phyloP scores from a whole-genome alignment of 768 basidiomycete species.

The Mycena latifolia region DNA sequence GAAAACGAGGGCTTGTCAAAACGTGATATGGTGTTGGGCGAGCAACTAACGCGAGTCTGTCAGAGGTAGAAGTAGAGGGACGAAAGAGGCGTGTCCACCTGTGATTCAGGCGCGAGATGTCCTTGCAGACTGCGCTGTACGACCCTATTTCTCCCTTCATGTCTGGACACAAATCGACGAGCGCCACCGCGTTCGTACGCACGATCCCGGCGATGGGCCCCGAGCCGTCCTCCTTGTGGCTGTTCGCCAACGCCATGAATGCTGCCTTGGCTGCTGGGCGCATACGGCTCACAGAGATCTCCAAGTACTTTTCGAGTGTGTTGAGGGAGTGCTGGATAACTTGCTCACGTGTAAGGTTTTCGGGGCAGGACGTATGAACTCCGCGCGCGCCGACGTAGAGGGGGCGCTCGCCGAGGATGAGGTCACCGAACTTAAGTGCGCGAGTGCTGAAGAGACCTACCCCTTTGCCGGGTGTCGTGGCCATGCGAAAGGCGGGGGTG shows the following conservation, averaged over 20 bases:
- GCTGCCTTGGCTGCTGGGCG: slow-evolving; percentile 39
- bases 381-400: slow-evolving; percentile 45
- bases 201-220: slow-evolving; percentile 48
- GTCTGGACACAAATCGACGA: slow-evolving; percentile 35
- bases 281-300: slow-evolving; percentile 43
- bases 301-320: slow-evolving; percentile 38
- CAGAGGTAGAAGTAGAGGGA: not conserved
- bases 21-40: slow-evolving; percentile 36
- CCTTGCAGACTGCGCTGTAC: slow-evolving; percentile 44
- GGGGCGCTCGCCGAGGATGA: slow-evolving; percentile 54
- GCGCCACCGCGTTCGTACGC: slow-evolving; percentile 48
- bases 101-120: slow-evolving; percentile 52
- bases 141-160: slow-evolving; percentile 23
- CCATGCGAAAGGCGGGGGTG: slow-evolving; percentile 25
- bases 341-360: not conserved
- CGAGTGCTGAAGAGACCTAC: slow-evolving; percentile 47
- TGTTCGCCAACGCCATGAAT: slow-evolving; percentile 48
- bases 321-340: slow-evolving; percentile 12
- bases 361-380: not conserved
- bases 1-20: slow-evolving; percentile 46
- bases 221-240: slow-evolving; percentile 47
- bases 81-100: slow-evolving; percentile 39
- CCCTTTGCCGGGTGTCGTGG: slow-evolving; percentile 38
- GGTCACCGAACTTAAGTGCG: slow-evolving; percentile 44
- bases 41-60: slow-evolving; percentile 17